A percentile compares a stretch with the other conserved stretches of the same genome.
Evolutionary conservation across 176 grass and related monocot genomes (phyloP).

Genomic region (Oryza nivara): DNA sequence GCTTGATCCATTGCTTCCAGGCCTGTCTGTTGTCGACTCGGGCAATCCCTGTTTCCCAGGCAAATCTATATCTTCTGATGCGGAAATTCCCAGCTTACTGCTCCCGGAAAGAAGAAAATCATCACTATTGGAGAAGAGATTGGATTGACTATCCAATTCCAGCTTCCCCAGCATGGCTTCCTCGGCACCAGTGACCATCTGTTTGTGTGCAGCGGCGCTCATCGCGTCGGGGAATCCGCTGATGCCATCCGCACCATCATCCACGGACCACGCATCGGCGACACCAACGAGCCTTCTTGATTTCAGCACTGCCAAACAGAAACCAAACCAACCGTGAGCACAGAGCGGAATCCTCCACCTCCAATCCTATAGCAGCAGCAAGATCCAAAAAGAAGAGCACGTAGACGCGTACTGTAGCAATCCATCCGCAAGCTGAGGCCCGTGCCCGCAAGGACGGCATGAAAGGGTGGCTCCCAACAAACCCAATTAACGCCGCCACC

Average conservation of each 20-base stretch:
- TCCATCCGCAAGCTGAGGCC: constrained; percentile 41
- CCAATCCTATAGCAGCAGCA: not conserved
- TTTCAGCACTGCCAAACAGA: constrained; percentile 48
- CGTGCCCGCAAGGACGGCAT: constrained; percentile 11
- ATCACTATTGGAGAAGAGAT: not conserved
- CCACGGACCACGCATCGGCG: not conserved
- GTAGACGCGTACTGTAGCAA: constrained; percentile 37
- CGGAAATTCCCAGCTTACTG: constrained; percentile 7
- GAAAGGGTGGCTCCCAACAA: not conserved
- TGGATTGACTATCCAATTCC: not conserved
- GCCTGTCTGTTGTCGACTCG: constrained; percentile 9
- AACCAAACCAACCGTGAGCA: not conserved
- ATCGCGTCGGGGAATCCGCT: constrained; percentile 5
- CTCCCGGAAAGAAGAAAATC: constrained; percentile 30
- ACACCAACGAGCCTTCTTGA: constrained; percentile 33
- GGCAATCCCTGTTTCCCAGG: constrained; percentile 23
- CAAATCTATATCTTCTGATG: constrained; percentile 23
- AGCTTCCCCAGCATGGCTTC: constrained; percentile 18
- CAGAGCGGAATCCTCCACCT: not conserved
- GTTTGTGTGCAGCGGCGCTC: not conserved
- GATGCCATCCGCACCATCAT: constrained; percentile 10
- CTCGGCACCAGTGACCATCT: not conserved
- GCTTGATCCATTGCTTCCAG: constrained; percentile 28
- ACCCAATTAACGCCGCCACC: not conserved
- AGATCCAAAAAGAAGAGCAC: not conserved